A percentile compares a stretch with the other conserved stretches of the same genome.
phyloP scores from a whole-genome alignment of 2,329 filamentous ascomycete genomes.

The Fusarium haematococcum region DNA sequence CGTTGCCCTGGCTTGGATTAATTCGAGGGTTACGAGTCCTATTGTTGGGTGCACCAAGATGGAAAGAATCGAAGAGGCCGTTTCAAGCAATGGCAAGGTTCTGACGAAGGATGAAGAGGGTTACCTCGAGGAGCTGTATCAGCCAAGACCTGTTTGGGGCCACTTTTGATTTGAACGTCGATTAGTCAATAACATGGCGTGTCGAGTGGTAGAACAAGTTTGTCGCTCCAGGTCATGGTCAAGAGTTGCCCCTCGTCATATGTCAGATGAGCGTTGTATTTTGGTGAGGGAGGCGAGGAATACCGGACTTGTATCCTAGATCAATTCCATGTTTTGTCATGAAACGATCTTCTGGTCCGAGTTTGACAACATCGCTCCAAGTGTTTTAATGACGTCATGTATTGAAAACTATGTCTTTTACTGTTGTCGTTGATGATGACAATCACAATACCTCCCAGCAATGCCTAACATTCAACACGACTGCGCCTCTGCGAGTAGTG shows the following conservation, averaged over 20 bases:
- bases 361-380: background rate
- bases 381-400: background rate
- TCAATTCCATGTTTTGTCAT: background rate
- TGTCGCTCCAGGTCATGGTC: too few species aligned
- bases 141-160: background rate
- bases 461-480: too few species aligned
- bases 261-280: too few species aligned
- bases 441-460: too few species aligned
- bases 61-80: conserved; percentile 63
- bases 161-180: background rate
- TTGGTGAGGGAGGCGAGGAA: too few species aligned
- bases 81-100: background rate
- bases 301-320: too few species aligned
- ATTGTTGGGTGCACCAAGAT: conserved; percentile 71
- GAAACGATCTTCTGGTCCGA: background rate
- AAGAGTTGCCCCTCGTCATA: too few species aligned
- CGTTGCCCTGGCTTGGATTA: conserved; percentile 73
- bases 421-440: background rate
- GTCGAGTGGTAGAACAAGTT: too few species aligned
- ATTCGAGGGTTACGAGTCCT: conserved; percentile 64
- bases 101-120: background rate
- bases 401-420: background rate
- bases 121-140: background rate
- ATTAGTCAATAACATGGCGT: too few species aligned
- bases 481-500: too few species aligned